Base-by-base conservation (phyloP, 1,139 yeast species). In the Saccharomyces pastorianus region DNA sequence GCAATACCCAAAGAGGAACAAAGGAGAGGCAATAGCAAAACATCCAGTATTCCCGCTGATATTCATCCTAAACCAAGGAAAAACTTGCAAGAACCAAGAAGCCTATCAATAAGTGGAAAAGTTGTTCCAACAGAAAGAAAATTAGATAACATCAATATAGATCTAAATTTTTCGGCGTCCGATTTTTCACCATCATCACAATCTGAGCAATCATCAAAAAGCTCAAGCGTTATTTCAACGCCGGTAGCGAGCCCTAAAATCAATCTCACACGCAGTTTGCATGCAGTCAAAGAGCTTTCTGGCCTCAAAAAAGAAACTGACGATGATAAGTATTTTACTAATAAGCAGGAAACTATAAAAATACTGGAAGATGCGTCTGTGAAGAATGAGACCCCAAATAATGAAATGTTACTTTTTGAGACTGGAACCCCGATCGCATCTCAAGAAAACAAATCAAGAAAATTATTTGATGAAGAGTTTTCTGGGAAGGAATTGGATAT, bases 211-310 rank as follows among this genome's bases (percentile, higher is more conserved):
- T 51, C 52, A 27, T 41, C 50, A 8, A 17, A 46, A 4, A n/a
- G 13, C 13, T 50, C 53, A 8, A 55, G 56, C 28, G 47, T 34
- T 11, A 51, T 54, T 1, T 57, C 60, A 2, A 58, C 59, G 1
- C 61, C 59, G 8, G 46, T 58, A 13, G 50, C 56, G 4, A 58
- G 56, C 23, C 58, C 57, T 5, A 52, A 51, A 28, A 52, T 51
- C 25, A 48, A 38, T 20, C 6, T 17, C 44, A 38, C 44, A 38
- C 44, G 25, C 25, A 38, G 44, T 25, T 17, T 38, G 13, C 44
- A 20, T 38, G n/a, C 34, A 6, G n/a, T 7, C 20, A 9, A 23
- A 6, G 51, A 34, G 14, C 11, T 32, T 4, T 29, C 44, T 14
- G 31, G 47, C 13, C 8, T 13, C n/a, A 14, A 9, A 20, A 26